Conservation (phyloP, 2,329 filamentous ascomycete species). For the Xylaria sp. region DNA sequence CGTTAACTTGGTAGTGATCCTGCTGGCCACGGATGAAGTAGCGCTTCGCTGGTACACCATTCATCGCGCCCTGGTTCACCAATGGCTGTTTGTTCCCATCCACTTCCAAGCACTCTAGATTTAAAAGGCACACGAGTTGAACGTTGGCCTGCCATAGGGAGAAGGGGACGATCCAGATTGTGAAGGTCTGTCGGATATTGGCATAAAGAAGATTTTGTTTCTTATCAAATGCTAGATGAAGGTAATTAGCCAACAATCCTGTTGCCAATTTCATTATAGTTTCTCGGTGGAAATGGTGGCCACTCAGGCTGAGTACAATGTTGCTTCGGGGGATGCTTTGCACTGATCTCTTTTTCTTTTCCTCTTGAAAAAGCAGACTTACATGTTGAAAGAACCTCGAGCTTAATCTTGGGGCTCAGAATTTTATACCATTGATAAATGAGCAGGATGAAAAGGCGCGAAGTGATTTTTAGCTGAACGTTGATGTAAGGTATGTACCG, state of each 20-base stretch:
- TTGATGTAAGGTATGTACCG: constrained; percentile 43
- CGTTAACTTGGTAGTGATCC: constrained; percentile 79
- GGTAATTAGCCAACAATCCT: not conserved
- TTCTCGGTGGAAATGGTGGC: not conserved
- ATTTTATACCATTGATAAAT: constrained; percentile 88
- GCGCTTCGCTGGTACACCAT: constrained; percentile 42
- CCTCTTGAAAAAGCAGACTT: constrained; percentile 24
- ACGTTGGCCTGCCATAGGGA: constrained; percentile 66
- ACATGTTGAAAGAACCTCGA: constrained; percentile 67
- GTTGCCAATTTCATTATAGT: not conserved
- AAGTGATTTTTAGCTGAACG: constrained; percentile 53
- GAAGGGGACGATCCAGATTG: constrained; percentile 78
- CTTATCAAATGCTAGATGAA: constrained; percentile 67
- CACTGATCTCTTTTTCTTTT: not conserved
- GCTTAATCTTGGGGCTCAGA: constrained; percentile 73
- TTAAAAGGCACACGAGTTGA: constrained; percentile 70
- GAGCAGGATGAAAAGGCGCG: constrained; percentile 67
- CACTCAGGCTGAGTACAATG: too few species aligned
- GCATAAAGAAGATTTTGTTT: constrained; percentile 72
- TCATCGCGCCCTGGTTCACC: constrained; percentile 31
- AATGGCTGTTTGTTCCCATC: constrained; percentile 34
- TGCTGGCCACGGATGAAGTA: constrained; percentile 81
- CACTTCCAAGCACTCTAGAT: constrained; percentile 56
- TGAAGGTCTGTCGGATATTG: constrained; percentile 75
- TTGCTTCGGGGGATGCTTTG: not conserved